These are phyloP conservation scores for Funneliformis caledonium DNA, from an alignment of 371 early-diverging fungal genomes.

Conservation along the genomic window DNA sequence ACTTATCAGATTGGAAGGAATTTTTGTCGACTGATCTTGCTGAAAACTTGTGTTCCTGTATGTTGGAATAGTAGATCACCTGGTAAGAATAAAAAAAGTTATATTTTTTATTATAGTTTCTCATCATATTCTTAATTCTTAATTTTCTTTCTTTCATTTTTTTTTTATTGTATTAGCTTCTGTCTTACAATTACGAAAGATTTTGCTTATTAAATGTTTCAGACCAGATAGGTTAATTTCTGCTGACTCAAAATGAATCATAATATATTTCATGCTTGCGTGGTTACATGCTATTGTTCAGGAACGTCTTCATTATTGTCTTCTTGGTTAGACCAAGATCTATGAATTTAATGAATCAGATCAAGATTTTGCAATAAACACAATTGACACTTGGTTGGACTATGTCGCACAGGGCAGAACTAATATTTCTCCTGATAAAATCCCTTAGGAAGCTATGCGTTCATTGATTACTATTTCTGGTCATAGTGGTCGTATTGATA, in stretches of 20 bases:
- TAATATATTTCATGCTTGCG: constrained; percentile 93
- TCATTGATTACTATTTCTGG: constrained; percentile 87
- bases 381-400: constrained; percentile 92
- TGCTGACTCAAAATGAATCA: constrained; percentile 77
- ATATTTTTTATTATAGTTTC: background rate
- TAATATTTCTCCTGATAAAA: constrained; percentile 91
- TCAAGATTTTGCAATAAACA: constrained; percentile 86
- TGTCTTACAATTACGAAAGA: constrained; percentile 62
- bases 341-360: constrained; percentile 99
- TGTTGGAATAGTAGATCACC: constrained; percentile 63
- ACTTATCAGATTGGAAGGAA: constrained; percentile 60
- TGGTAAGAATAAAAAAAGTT: constrained; percentile 50
- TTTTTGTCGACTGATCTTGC: constrained; percentile 63
- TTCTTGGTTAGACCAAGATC: constrained; percentile 95
- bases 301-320: constrained; percentile 95
- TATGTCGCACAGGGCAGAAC: constrained; percentile 78
- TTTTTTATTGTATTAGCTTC: constrained; percentile 18
- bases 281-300: constrained; percentile 96
- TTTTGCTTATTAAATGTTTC: constrained; percentile 84
- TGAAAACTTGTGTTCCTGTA: constrained; percentile 65
- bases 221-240: constrained; percentile 88
- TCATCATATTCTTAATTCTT: background rate
- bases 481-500: constrained; percentile 97
- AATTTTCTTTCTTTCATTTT: background rate
- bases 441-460: constrained; percentile 95